phyloP scores from a whole-genome alignment of 306 rosid genomes.

The Fragaria ananassa region DNA sequence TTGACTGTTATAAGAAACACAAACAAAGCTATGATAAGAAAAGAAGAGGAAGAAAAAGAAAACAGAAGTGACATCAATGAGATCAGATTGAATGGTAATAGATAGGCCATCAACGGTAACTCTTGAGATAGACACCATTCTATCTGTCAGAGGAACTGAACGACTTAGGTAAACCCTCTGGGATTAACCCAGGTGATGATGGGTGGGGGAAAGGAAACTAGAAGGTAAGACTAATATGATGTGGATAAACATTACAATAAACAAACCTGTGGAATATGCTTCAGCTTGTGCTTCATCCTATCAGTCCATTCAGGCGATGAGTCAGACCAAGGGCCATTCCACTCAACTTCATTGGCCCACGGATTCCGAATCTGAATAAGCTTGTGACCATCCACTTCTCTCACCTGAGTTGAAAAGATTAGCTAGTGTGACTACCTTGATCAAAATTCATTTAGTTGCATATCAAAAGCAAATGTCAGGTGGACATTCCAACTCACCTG shows the following conservation, averaged over 20 bases:
- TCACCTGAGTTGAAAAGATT: constrained; percentile 47
- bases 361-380: constrained; percentile 99
- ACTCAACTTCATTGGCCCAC: constrained; percentile 99
- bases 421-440: background rate
- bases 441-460: background rate
- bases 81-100: constrained; percentile 8
- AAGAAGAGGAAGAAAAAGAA: background rate
- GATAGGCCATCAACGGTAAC: background rate
- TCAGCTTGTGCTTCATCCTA: constrained; percentile 95
- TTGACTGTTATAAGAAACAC: constrained; percentile 52
- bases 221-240: background rate
- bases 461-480: background rate
- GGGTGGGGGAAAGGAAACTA: background rate
- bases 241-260: constrained; percentile 8
- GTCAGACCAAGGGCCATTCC: constrained; percentile 99
- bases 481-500: constrained; percentile 52
- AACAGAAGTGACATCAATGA: background rate
- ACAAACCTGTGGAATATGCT: constrained; percentile 85
- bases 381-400: constrained; percentile 97
- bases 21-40: background rate
- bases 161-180: background rate
- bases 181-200: background rate
- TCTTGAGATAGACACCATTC: background rate
- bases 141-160: background rate
- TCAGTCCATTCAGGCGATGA: constrained; percentile 92